A percentile compares a stretch with the other conserved stretches of the same genome.
These are phyloP conservation scores for Furcasterigmium furcatum DNA, from an alignment of 2,329 filamentous ascomycete genomes.

Conservation along the genomic window DNA sequence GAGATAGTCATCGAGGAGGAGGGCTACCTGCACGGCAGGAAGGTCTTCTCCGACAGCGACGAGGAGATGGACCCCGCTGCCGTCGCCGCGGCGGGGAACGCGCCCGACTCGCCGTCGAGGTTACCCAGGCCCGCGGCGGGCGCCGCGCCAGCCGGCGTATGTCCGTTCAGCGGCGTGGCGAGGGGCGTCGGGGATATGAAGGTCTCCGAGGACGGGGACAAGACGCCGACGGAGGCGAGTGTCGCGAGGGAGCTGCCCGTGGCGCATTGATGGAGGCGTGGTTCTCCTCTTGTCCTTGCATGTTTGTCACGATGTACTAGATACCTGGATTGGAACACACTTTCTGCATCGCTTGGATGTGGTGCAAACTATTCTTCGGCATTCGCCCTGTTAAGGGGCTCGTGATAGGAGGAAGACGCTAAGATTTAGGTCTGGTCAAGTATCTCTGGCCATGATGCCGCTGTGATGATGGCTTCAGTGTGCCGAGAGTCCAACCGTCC, in stretches of 20 bases:
- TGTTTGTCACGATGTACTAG: not conserved
- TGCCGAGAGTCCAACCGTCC: not conserved
- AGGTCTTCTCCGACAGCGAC: slow-evolving; percentile 44
- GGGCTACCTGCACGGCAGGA: slow-evolving; percentile 62
- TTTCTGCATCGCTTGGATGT: too few relatives aligned
- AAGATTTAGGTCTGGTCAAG: not conserved
- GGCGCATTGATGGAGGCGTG: not conserved
- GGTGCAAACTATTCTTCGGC: not conserved
- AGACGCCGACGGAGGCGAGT: not conserved
- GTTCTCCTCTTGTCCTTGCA: not conserved
- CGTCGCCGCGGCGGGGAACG: not conserved
- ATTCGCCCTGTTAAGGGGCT: not conserved
- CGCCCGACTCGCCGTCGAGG: slow-evolving; percentile 8
- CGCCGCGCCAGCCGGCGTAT: slow-evolving; percentile 11
- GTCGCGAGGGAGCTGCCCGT: not conserved
- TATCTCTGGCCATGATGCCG: not conserved
- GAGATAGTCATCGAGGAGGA: slow-evolving; percentile 50
- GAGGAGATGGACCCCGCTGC: slow-evolving; percentile 15
- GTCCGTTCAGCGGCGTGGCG: slow-evolving; percentile 18
- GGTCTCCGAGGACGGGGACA: not conserved
- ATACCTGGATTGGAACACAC: not conserved
- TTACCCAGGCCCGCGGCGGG: slow-evolving; percentile 9
- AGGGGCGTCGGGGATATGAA: slow-evolving; percentile 8
- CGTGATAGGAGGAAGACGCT: not conserved
- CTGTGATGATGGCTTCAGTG: too few relatives aligned